phyloP scores from a whole-genome alignment of 139 green algal species.

The Closterium sp. region DNA sequence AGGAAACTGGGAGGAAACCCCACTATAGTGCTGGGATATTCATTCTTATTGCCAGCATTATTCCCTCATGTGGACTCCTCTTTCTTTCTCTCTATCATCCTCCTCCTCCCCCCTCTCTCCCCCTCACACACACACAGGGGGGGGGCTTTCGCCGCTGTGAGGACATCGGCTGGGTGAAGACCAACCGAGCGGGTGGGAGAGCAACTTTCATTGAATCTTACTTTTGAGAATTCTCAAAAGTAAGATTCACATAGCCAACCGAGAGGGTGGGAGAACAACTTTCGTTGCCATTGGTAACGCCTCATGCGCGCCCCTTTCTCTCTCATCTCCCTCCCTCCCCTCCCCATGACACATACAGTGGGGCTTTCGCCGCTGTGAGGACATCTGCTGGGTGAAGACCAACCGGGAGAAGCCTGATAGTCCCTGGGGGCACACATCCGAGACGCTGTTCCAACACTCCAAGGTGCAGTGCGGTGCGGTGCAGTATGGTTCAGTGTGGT shows the following conservation, averaged over 20 bases:
- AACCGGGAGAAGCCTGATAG: slow-evolving; percentile 56
- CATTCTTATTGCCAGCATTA: no score
- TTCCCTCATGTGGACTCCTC: no score
- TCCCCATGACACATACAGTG: slow-evolving; percentile 69
- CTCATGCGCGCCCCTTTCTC: background rate
- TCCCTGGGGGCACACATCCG: slow-evolving; percentile 30
- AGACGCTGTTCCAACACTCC: slow-evolving; percentile 71
- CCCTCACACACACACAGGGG: slow-evolving; percentile 29
- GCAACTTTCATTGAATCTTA: no score
- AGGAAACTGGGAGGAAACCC: no score
- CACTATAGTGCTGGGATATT: no score
- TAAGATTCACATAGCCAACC: no score
- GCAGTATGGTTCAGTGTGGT: background rate
- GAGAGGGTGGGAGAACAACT: no score
- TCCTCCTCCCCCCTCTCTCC: background rate
- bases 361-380: slow-evolving; percentile 78
- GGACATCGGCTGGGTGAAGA: slow-evolving; percentile 83
- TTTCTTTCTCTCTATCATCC: no score
- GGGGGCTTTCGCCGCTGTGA: slow-evolving; percentile 80
- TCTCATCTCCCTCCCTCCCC: background rate
- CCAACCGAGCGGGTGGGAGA: slow-evolving; percentile 55
- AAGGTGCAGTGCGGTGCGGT: slow-evolving; percentile 59
- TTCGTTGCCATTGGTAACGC: no score
- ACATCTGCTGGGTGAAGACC: slow-evolving; percentile 84
- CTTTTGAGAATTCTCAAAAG: no score